Evolutionary conservation across 2,329 filamentous ascomycete genomes (phyloP).

Genomic region (Capronia coronata): DNA sequence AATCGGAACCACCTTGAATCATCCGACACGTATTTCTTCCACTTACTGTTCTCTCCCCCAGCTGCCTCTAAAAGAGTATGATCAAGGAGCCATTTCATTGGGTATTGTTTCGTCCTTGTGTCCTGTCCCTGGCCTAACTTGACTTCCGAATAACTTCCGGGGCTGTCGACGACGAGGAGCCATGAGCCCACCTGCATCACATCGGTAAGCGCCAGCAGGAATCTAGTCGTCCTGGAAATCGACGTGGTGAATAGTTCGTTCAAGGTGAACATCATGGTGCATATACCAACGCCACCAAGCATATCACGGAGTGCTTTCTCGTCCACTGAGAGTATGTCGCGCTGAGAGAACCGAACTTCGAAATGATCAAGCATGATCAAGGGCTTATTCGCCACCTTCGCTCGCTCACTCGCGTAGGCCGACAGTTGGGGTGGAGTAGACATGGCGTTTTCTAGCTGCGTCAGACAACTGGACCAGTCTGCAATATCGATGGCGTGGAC

Average conservation of each 20-base stretch:
- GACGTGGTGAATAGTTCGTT: conserved; percentile 87
- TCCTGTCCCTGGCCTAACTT: conserved; percentile 52
- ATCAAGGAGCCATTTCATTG: conserved; percentile 89
- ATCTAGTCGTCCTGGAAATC: conserved; percentile 65
- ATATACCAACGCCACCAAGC: conserved; percentile 43
- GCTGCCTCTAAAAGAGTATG: conserved; percentile 60
- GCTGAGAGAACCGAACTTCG: conserved; percentile 41
- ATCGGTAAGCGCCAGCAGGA: conserved; percentile 64
- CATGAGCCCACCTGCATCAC: conserved; percentile 54
- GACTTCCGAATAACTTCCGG: conserved; percentile 85
- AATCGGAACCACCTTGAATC: conserved; percentile 84
- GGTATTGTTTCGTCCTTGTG: conserved; percentile 58
- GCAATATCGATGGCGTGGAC: conserved; percentile 74
- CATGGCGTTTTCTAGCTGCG: conserved; percentile 52
- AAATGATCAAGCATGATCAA: conserved; percentile 24
- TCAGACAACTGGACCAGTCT: conserved; percentile 62
- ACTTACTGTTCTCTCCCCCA: conserved; percentile 39
- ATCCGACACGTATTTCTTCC: conserved; percentile 68
- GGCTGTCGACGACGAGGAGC: conserved; percentile 83
- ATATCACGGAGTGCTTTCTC: conserved; percentile 32
- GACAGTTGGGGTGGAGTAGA: conserved; percentile 30
- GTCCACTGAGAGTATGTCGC: conserved; percentile 43
- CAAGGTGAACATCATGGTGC: conserved; percentile 87
- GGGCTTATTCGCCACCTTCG: conserved; percentile 21
- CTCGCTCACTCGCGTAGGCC: conserved; percentile 22